Percentiles rank a stretch among this genome's conserved stretches.
These are phyloP conservation scores for Digitaria exilis DNA, from an alignment of 202 grass and related monocot species.

Conservation along the genomic window DNA sequence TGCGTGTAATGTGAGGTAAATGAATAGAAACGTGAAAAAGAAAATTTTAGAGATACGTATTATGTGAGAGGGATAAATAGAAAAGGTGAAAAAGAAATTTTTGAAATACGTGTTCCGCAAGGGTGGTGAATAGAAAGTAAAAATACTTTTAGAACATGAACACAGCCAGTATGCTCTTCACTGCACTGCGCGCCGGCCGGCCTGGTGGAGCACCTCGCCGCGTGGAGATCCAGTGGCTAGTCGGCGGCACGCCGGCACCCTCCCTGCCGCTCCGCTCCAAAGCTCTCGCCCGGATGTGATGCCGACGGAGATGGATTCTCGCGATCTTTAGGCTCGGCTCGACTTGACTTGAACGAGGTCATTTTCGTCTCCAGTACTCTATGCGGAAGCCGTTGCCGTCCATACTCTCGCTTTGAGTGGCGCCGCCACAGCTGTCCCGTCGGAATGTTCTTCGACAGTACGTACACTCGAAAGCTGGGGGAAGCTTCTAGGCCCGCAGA, in stretches of 20 bases:
- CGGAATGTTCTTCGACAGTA: background rate
- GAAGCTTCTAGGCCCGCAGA: background rate
- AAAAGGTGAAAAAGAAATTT: too few species aligned
- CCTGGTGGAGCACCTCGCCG: background rate
- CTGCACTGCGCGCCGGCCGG: background rate
- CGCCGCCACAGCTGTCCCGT: background rate
- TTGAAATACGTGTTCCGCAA: too few species aligned
- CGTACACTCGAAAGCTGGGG: background rate
- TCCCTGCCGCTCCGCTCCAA: background rate
- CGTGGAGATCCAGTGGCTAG: background rate
- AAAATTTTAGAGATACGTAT: too few species aligned
- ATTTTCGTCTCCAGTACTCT: background rate
- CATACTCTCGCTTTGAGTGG: background rate
- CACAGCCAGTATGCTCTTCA: too few species aligned
- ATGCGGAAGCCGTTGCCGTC: constrained; percentile 13
- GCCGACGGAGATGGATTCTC: constrained; percentile 8
- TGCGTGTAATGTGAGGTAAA: too few species aligned
- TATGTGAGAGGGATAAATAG: too few species aligned
- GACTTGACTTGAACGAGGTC: background rate
- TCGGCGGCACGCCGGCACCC: background rate
- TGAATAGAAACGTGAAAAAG: too few species aligned
- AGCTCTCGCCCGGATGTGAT: background rate
- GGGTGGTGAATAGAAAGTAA: too few species aligned
- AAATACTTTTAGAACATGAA: too few species aligned
- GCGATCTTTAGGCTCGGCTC: background rate